Base-by-base conservation (phyloP, 2,329 filamentous ascomycete species). In the Ascochyta clinopodiicola region DNA sequence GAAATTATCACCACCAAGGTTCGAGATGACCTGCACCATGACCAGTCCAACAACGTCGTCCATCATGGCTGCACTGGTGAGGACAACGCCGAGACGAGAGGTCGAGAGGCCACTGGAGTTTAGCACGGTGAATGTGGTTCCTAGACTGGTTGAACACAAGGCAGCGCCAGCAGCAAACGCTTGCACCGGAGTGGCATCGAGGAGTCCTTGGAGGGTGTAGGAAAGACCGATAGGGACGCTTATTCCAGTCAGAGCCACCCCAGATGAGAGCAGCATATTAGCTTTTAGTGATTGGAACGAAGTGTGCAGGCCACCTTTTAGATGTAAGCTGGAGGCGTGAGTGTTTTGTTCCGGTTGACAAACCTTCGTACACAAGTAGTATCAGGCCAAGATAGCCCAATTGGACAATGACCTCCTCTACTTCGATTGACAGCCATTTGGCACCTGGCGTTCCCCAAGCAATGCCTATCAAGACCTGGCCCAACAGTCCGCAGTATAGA, bases 11-110 rank as follows among this genome's bases (percentile, higher is more conserved):
- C 70, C 49, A 73, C 88, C 82, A 0, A 94, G 77, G 42, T 86
- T 87, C 0, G 88, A 84, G 21, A 95, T 88, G 40, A 94, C 82
- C 61, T 91, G 85, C 0, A 92, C 88, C 84, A 94, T 89, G 7
- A 93, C 84, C 9, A 94, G 77, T 0, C 89, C 90, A 1, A 90
- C 83, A 0, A 94, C 87, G 74, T 95, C 90, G 68, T 95, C 91
- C 76, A 95, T 84, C 84, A 95, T 90, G 0, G 90, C 91, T 1
- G 89, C 90, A 55, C 84, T 87, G 2, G 85, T 84, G 0, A 92
- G 79, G 0, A 95, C 84, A 8, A 75, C 86, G 52, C 77, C 91
- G 0, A 88, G 69, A 2, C 84, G 75, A 8, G 82, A 86, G 2
- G 77, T 70, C n/a, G 76, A 77, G 10, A 88, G 72, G 2, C 80